These are phyloP conservation scores for Kernera saxatilis DNA, from an alignment of 345 rosid genomes.

Conservation along the genomic window DNA sequence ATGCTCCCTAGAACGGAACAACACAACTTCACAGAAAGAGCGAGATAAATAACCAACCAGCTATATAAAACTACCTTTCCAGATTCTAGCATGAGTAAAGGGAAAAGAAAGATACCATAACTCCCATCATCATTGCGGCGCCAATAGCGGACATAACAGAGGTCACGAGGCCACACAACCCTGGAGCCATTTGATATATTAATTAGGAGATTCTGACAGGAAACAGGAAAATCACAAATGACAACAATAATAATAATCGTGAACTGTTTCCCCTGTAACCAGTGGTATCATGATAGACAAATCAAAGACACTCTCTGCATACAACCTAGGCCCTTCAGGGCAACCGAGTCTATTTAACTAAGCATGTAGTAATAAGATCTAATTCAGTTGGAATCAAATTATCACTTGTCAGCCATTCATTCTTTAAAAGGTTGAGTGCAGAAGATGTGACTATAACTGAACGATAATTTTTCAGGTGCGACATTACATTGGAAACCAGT, in stretches of 20 bases:
- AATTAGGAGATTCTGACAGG: background rate
- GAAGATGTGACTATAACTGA: background rate
- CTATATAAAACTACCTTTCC: background rate
- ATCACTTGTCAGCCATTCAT: background rate
- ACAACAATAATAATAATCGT: background rate
- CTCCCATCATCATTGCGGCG: conserved; percentile 99
- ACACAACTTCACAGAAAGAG: conserved; percentile 70
- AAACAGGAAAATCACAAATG: conserved; percentile 7
- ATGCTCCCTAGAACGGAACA: conserved; percentile 98
- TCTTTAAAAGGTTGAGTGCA: background rate
- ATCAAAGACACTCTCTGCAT: background rate
- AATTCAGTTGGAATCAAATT: background rate
- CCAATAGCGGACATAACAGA: conserved; percentile 98
- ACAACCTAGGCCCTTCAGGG: background rate
- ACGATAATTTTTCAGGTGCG: background rate
- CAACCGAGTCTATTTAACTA: background rate
- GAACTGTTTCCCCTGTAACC: background rate
- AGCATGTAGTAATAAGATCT: background rate
- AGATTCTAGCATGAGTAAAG: conserved; percentile 12
- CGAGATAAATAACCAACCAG: conserved; percentile 22
- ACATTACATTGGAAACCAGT: conserved; percentile 91
- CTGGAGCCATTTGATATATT: conserved; percentile 36
- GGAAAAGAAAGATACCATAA: conserved; percentile 58
- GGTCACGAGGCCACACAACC: conserved; percentile 99
- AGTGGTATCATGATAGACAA: background rate